Evolutionary conservation across 495 filamentous ascomycete genomes (phyloP), one percentile per base, ranked within the genome.

Genomic region (Aspergillus conjunctus): DNA sequence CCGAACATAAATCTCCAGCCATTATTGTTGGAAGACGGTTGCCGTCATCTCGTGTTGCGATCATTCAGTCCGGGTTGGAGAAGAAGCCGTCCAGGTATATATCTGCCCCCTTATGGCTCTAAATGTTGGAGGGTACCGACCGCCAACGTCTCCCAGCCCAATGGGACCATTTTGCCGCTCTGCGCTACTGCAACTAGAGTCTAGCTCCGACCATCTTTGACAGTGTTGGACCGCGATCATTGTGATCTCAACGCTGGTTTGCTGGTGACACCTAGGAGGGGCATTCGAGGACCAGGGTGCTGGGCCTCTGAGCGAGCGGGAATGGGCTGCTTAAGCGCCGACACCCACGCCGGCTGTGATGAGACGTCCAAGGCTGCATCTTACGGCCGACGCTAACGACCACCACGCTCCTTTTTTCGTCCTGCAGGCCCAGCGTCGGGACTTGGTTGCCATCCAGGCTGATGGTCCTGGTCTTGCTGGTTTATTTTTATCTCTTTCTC

Each of bases 401-500:
- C 18, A 46, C 12, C 32, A 48, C 32, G 12, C 37, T 33, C 41
- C 43, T 30, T 48, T 49, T 21, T 22, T 32, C 33, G 22, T 52
- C 43, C 45, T 62, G 53, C 52, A 56, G 34, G 14, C 33, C 18
- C 34, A 15, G 20, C 4, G 51, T 41, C 37, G 11, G 37, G 7
- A 0, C 37, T 9, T 26, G 26, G 5, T 2, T 26, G 2, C 26
- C 37, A 41, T 41, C 49, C 57, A 52, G 22, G 22, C 52, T 49
- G 55, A 51, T 51, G 55, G 56, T 39, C 54, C 58, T 51, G 15
- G 5, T 11, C 11, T 17, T 60, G 37, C n/a, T 58, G 57, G 17
- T 21, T 59, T 64, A 67, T 67, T 67, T 75, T 64, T 77, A 77
- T 71, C 57, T 61, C 43, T 21, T 41, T 46, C 44, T 50, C 56